These are phyloP conservation scores for Hymenotorrendiella dingleyae DNA, from an alignment of 2,329 filamentous ascomycete genomes.

Conservation along the genomic window DNA sequence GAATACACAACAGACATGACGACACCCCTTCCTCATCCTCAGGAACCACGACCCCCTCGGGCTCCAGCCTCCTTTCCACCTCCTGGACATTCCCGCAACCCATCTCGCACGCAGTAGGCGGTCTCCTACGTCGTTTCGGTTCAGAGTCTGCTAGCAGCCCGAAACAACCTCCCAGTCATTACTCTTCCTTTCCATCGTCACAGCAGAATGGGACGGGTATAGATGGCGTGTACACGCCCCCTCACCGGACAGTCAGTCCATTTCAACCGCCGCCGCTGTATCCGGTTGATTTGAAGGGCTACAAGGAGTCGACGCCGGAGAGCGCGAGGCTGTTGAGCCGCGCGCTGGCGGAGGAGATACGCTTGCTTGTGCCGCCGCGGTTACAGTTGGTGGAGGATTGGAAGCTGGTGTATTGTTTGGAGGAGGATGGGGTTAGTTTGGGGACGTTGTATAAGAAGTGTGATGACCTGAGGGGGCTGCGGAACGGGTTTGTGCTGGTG, in stretches of 20 bases:
- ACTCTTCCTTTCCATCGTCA: background rate
- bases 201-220: slow-evolving; percentile 10
- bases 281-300: slow-evolving; percentile 66
- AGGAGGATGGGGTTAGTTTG: slow-evolving; percentile 85
- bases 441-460: slow-evolving; percentile 80
- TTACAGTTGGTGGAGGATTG: slow-evolving; percentile 84
- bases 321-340: slow-evolving; percentile 62
- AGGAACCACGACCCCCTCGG: slow-evolving; percentile 8
- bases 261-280: slow-evolving; percentile 87
- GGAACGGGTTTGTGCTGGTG: slow-evolving; percentile 86
- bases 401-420: slow-evolving; percentile 81
- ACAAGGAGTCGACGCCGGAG: slow-evolving; percentile 51
- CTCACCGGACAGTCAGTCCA: slow-evolving; percentile 59
- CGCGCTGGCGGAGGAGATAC: slow-evolving; percentile 84
- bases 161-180: background rate
- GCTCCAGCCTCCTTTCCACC: slow-evolving; percentile 30
- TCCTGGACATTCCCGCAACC: slow-evolving; percentile 40
- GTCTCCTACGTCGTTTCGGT: slow-evolving; percentile 63
- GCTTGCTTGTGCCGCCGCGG: slow-evolving; percentile 78
- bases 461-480: slow-evolving; percentile 56
- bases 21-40: slow-evolving; percentile 14
- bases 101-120: slow-evolving; percentile 47
- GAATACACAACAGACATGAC: background rate
- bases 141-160: slow-evolving; percentile 34
- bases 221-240: slow-evolving; percentile 27